Base-by-base conservation (phyloP, 257 asterid species). In the Capsicum baccatum region DNA sequence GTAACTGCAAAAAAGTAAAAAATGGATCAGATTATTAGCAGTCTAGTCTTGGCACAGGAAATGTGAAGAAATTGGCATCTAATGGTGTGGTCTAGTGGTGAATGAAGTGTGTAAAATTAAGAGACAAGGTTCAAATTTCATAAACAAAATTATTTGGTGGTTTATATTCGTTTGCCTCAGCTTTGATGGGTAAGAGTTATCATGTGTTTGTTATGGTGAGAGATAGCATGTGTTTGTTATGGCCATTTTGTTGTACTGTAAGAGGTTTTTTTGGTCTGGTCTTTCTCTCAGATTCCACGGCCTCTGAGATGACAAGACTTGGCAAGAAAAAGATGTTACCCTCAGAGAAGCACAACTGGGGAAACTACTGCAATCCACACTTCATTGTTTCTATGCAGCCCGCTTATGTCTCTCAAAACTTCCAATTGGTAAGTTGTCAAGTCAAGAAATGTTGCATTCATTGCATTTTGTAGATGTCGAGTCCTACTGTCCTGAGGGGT, bases 361-460 rank as follows among this genome's bases (percentile, higher is more conserved):
- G 57, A 19, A 21, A 19, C 8, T 74, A 12, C 80, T 50, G 50
- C 80, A 50, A 74, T 74, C 60, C 21, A 47, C 37, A 48, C 44
- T 74, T 74, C 8, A 50, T 8, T 12, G 60, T 74, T 50, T 74
- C 80, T 74, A 74, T 74, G 80, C 60, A 48, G 80, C 80, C 80
- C 16, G 10, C 60, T 50, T 21, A 14, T 50, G 80, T 74, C 44
- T 74, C 60, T 0, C 13, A 44, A 74, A 74, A 50, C 7, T 50
- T 19, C 60, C 44, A 6, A 52, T 50, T 74, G 80, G 80, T 74
- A 74, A 21, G 80, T 52, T 74, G 44, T 50, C 60, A 50, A 69
- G 60, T 74, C 42, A 21, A 74, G 80, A 74, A 42, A 74, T 74
- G 60, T 13, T 9, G 58, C 56, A 21, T 71, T n/a, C 42, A 48